Conservation (phyloP, 1,284 basidiomycete species). For the Moesziomyces aphidis region DNA sequence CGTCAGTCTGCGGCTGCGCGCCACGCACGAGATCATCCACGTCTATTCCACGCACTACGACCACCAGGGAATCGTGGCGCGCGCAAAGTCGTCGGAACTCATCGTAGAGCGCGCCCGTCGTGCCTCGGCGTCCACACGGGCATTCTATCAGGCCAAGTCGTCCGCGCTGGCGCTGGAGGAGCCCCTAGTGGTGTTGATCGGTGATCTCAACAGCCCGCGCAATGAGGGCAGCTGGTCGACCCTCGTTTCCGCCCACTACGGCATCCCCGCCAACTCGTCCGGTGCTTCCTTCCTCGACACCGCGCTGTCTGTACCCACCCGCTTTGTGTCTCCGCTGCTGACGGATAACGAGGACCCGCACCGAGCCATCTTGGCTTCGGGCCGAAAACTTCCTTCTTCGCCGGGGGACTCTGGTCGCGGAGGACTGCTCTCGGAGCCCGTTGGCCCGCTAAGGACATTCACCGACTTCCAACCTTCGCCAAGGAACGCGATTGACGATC, state of each 20-base stretch:
- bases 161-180: conserved; percentile 4
- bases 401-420: neutral
- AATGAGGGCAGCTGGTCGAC: conserved; percentile 46
- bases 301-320: conserved; percentile 39
- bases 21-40: conserved; percentile 43
- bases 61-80: conserved; percentile 45
- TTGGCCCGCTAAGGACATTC: conserved; percentile 41
- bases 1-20: conserved; percentile 33
- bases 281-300: conserved; percentile 42
- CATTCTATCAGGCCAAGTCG: conserved; percentile 3
- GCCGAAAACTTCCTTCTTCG: conserved; percentile 3
- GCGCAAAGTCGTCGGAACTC: conserved; percentile 41
- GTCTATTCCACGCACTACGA: conserved; percentile 59
- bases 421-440: conserved; percentile 23
- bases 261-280: conserved; percentile 12
- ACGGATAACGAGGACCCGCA: conserved; percentile 38
- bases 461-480: conserved; percentile 42
- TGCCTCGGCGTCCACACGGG: conserved; percentile 16
- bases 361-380: conserved; percentile 22
- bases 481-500: conserved; percentile 39
- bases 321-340: conserved; percentile 24
- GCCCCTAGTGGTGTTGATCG: conserved; percentile 49
- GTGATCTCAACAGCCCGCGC: conserved; percentile 55
- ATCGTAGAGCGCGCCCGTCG: conserved; percentile 35
- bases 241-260: conserved; percentile 49